Evolutionary conservation across 345 rosid genomes (phyloP).

Genomic region (Eucalyptus rudis): DNA sequence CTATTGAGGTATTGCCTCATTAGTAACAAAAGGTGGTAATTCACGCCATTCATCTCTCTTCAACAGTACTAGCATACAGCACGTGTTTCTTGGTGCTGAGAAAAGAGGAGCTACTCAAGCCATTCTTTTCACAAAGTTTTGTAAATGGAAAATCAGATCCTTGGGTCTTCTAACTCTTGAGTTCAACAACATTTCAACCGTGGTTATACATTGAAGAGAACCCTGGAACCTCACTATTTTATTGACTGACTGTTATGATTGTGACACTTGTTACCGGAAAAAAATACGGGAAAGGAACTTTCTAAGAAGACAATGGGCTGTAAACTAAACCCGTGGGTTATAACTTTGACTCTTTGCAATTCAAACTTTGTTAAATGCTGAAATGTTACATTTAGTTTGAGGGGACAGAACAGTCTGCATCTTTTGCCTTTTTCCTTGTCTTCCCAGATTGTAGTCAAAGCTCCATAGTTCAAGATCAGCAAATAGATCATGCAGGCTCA

Average conservation of each 20-base stretch:
- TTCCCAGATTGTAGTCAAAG: not conserved
- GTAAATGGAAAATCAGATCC: not conserved
- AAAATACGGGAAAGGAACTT: not conserved
- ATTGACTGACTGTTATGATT: not conserved
- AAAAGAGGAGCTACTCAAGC: not conserved
- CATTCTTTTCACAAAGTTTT: not conserved
- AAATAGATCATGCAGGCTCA: not conserved
- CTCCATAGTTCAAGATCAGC: not conserved
- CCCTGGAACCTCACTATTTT: not conserved
- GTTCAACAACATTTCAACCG: not conserved
- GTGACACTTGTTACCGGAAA: not conserved
- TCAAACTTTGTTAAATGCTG: not conserved
- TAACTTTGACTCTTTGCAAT: not conserved
- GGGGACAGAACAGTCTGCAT: not conserved
- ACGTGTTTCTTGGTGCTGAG: not conserved
- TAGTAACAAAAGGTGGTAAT: not conserved
- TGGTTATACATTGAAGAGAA: not conserved
- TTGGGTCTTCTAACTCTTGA: not conserved
- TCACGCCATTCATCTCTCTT: not conserved
- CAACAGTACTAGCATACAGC: not conserved
- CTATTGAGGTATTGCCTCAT: not conserved
- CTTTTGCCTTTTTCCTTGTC: not conserved
- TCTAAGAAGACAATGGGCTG: not conserved
- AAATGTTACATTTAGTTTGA: not conserved
- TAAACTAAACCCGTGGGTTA: not conserved